Evolutionary conservation across 2,329 filamentous ascomycete species (phyloP).

Genomic region (Gnomoniopsis smithogilvyi): DNA sequence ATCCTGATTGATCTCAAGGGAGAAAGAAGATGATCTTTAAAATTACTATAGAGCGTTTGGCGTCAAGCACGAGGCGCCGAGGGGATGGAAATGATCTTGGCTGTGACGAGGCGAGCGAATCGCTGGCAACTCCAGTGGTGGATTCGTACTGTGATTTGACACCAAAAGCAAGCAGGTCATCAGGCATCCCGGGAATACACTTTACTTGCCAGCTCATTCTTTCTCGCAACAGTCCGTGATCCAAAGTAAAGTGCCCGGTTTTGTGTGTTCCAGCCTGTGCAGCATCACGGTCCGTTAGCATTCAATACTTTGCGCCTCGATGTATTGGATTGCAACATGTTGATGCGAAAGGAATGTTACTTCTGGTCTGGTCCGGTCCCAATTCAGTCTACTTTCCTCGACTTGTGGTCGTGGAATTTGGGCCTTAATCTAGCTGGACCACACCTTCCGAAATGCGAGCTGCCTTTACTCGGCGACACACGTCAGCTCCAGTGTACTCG

Average conservation of each 20-base stretch:
- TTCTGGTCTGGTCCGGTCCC: background rate
- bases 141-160: background rate
- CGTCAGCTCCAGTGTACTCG: too few species aligned
- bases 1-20: constrained; percentile 27
- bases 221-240: background rate
- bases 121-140: background rate
- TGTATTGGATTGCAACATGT: background rate
- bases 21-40: background rate
- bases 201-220: background rate
- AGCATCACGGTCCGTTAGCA: background rate
- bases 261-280: background rate
- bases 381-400: background rate
- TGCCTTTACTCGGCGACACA: too few species aligned
- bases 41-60: constrained; percentile 4
- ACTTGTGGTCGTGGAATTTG: background rate
- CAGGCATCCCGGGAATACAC: constrained; percentile 8
- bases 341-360: background rate
- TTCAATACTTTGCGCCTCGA: background rate
- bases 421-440: background rate
- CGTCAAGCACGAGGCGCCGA: background rate
- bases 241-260: background rate
- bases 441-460: too few species aligned
- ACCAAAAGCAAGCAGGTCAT: constrained; percentile 11
- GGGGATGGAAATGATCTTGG: background rate
- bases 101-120: background rate